These are phyloP conservation scores for Aspergillus sclerotialis DNA, from an alignment of 2,329 filamentous ascomycete species.

Conservation along the genomic window DNA sequence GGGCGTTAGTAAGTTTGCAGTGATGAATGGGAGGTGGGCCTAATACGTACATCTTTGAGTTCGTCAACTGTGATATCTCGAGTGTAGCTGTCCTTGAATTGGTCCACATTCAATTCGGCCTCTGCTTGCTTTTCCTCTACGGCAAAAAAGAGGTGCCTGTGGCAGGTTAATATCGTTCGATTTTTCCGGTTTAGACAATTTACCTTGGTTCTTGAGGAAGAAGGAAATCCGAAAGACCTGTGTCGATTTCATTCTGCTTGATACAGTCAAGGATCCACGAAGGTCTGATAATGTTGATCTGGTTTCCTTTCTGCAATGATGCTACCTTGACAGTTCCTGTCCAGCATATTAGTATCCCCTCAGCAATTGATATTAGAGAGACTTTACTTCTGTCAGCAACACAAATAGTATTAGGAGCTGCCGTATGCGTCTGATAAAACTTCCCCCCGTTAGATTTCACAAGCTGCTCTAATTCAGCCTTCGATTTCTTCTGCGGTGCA, in stretches of 20 bases:
- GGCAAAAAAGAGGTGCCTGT: conserved; percentile 65
- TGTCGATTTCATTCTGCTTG: conserved; percentile 49
- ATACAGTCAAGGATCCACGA: conserved; percentile 81
- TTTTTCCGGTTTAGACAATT: conserved; percentile 24
- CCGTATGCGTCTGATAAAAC: conserved; percentile 66
- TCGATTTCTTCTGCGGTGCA: conserved; percentile 64
- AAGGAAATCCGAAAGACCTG: conserved; percentile 48
- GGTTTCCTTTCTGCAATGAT: conserved; percentile 66
- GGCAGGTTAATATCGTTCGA: conserved; percentile 3
- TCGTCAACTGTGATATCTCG: conserved; percentile 61
- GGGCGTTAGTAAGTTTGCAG: conserved; percentile 3
- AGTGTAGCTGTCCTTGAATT: conserved; percentile 75
- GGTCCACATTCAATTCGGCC: conserved; percentile 61
- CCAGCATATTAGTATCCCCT: conserved; percentile 9
- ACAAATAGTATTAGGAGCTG: conserved; percentile 58
- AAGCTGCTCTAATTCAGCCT: conserved; percentile 69
- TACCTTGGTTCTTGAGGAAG: conserved; percentile 57
- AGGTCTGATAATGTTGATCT: conserved; percentile 67
- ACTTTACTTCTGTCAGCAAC: conserved; percentile 65
- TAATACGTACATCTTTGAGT: conserved; percentile 41
- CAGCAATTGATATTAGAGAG: not conserved
- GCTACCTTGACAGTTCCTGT: conserved; percentile 66
- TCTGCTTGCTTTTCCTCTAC: conserved; percentile 49
- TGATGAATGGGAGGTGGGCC: not conserved
- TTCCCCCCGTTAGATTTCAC: conserved; percentile 78